A percentile compares a stretch with the other conserved stretches of the same genome.
Evolutionary conservation across 164 flowering plant genomes (phyloP).

Genomic region (Echeveria elegans): DNA sequence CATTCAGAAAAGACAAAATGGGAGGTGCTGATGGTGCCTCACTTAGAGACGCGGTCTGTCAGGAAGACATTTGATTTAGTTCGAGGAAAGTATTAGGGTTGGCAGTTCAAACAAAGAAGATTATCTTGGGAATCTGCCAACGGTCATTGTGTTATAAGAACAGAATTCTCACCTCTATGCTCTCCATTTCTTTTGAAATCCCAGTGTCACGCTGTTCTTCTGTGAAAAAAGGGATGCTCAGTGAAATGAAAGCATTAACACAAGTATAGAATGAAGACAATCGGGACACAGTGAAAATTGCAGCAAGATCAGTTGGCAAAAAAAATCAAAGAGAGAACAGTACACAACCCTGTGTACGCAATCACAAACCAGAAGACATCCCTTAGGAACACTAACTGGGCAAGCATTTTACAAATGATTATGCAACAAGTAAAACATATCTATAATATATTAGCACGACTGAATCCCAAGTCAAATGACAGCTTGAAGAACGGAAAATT

Average conservation of each 20-base stretch:
- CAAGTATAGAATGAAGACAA: not conserved
- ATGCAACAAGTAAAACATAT: no score
- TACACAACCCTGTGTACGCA: not conserved
- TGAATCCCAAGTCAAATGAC: no score
- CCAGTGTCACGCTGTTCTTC: not conserved
- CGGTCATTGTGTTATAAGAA: not conserved
- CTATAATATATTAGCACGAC: no score
- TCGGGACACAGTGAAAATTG: not conserved
- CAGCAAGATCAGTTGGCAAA: no score
- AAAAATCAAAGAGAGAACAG: not conserved
- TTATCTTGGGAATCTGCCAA: not conserved
- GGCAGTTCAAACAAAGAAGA: constrained; percentile 2
- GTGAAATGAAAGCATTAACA: not conserved
- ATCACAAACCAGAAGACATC: no score
- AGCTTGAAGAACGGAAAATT: no score
- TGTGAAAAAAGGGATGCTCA: not conserved
- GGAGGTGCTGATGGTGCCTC: constrained; percentile 14
- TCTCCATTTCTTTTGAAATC: not conserved
- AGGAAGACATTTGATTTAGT: not conserved
- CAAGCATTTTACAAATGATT: no score
- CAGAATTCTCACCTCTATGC: not conserved
- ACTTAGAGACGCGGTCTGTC: not conserved
- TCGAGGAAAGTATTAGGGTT: not conserved
- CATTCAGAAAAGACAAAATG: constrained; percentile 55
- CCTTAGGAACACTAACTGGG: no score